phyloP scores from a whole-genome alignment of 2,329 filamentous ascomycete species.

The Xylariaceae sp. region DNA sequence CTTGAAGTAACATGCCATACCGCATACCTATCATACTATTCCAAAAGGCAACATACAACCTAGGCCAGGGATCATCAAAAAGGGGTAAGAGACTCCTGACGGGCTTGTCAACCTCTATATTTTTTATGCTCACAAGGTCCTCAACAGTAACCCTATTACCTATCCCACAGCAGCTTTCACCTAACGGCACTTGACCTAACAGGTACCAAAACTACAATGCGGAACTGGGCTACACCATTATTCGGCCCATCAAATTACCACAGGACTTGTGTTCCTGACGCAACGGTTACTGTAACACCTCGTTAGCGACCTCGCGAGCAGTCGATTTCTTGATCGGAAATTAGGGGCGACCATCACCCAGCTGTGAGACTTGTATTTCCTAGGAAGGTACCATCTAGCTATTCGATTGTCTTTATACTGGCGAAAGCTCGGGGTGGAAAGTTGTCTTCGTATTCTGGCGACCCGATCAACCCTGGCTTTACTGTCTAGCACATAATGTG shows the following conservation, averaged over 20 bases:
- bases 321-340: conserved; percentile 11
- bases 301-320: conserved; percentile 7
- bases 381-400: background rate
- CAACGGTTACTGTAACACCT: background rate
- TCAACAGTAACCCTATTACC: no score
- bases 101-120: no score
- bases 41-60: no score
- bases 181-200: background rate
- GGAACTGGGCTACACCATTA: background rate
- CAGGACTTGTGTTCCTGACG: background rate
- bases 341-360: conserved; percentile 11
- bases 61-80: no score
- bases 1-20: no score
- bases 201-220: background rate
- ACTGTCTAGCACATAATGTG: no score
- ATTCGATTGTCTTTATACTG: background rate
- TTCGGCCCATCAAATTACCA: background rate
- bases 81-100: no score
- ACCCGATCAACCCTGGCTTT: background rate
- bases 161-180: background rate
- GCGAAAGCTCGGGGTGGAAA: background rate
- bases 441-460: background rate
- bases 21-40: no score
- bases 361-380: background rate
- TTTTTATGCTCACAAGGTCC: no score